Base-by-base conservation (phyloP, 768 basidiomycete species). In the Cystofilobasidium macerans region DNA sequence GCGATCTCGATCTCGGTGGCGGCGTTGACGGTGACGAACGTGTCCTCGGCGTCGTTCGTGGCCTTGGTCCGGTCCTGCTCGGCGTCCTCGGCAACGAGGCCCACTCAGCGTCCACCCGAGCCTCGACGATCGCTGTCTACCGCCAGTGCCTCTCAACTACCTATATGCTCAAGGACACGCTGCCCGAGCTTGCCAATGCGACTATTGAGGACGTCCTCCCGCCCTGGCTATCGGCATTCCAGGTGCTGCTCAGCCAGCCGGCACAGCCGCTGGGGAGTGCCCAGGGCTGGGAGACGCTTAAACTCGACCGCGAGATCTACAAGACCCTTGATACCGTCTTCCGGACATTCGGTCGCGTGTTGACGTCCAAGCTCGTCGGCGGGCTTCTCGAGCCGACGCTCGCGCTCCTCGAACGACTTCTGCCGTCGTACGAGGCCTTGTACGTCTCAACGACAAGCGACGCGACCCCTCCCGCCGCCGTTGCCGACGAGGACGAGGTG, bases 101-200 rank as follows among this genome's bases (percentile, higher is more conserved):
- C 56, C 86, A 95, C 73, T 83, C 86, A 1, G 81, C 88, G 0
- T 78, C 86, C 8, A 95, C 94, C 9, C 85, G 94, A 35, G 84
- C 92, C 0, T 82, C 89, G 33, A 85, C 89, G 4, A 81, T 99
- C 20, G 81, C 85, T 5, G 90, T 95, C 36, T 97, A 97, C 78
- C 80, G 86, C 35, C 89, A 97, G 78, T 92, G 90, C 72, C 80
- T 95, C 4, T 83, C 84, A 60, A 86, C 91, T 7, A 80, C 98
- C 22, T 92, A 88, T 76, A 97, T 93, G 85, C 90, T 98, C 64
- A 91, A 92, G 74, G 90, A 91, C 40, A 86, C 91, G 70, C 86
- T 92, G 71, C 89, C 92, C 0, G 84, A 86, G 65, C 83, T 88
- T 0, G 88, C 89, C 42, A 87, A 87, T 72, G 86, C 88, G 70